Evolutionary conservation across 148 eudicot genomes (phyloP), one percentile per base, ranked within the genome.

Genomic region (Rheum nobile): DNA sequence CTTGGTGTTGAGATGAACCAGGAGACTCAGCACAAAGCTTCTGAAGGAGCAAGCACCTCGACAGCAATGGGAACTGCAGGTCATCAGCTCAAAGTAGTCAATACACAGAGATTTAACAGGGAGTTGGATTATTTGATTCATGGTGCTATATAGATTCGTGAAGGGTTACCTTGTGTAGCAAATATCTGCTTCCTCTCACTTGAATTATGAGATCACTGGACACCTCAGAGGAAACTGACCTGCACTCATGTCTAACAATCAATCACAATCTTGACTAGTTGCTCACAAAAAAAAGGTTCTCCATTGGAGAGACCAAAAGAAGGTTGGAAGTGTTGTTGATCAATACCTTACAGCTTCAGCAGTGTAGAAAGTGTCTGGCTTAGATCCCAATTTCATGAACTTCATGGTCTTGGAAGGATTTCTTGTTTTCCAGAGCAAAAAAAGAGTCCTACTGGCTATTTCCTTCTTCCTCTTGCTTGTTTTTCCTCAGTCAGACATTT

Each of bases 381-480:
- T 76, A 63, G 96, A 85, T 81, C 98, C 98, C 75, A 94, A 90
- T 84, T 90, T 94, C 98, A 94, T 94, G 72, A 85, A 94, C 96
- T 94, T 94, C 98, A 94, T 94, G 16, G 84, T 77, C 81, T 26
- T 22, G 65, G 22, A 48, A 48, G 24, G 19, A 48, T 22, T 1
- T n/a, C 4, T 48, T 48, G 6, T 19, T 19, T 14, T 46, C 0
- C n/a, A 61, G 6, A 28, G 37, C 19, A 26, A 61, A 5, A 61
- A 10, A 61, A 13, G 19, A 61, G 35, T 54, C 29, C 26, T 44
- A 44, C 4, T 35, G 37, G 37, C 4, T 1, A 1, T 44, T 2
- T 14, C 17, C 48, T 44, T 14, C 3, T 44, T 1, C 48, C 4
- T 14, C 28, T 22, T 12, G 35, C 8, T 61, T 61, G 67, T 4